Evolutionary conservation across 2,329 filamentous ascomycete species (phyloP).

Genomic region (Fusarium beomiforme): DNA sequence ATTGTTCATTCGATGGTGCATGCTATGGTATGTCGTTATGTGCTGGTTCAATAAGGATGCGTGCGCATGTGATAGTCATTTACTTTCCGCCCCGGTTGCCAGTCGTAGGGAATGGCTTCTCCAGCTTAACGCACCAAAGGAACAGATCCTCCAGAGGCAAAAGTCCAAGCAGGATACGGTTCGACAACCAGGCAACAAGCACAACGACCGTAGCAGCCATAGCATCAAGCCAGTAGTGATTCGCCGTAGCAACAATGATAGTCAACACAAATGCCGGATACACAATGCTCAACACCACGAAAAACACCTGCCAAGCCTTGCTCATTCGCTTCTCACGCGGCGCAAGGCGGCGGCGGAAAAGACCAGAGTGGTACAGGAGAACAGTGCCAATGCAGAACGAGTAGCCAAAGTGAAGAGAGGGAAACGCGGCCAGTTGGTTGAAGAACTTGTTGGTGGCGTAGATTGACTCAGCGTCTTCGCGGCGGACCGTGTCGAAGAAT

Average conservation of each 20-base stretch:
- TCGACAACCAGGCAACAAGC: constrained; percentile 64
- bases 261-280: constrained; percentile 65
- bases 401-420: constrained; percentile 67
- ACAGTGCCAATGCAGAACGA: constrained; percentile 64
- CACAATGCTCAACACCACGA: constrained; percentile 53
- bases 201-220: constrained; percentile 71
- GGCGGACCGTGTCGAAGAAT: constrained; percentile 67
- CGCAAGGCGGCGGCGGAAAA: constrained; percentile 50
- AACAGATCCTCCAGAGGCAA: constrained; percentile 73
- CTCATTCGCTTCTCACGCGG: constrained; percentile 44
- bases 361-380: constrained; percentile 62
- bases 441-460: constrained; percentile 70
- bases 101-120: constrained; percentile 69
- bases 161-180: constrained; percentile 65
- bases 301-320: constrained; percentile 44
- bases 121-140: constrained; percentile 68
- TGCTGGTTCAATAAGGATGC: neutral
- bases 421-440: constrained; percentile 68
- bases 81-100: constrained; percentile 40
- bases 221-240: constrained; percentile 73
- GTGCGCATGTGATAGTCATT: neutral
- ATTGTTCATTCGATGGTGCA: neutral
- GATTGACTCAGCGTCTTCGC: constrained; percentile 60
- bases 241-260: constrained; percentile 70
- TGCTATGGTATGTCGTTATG: neutral